Base-by-base conservation (phyloP, 2,329 filamentous ascomycete genomes). In the Penicillium sp. region DNA sequence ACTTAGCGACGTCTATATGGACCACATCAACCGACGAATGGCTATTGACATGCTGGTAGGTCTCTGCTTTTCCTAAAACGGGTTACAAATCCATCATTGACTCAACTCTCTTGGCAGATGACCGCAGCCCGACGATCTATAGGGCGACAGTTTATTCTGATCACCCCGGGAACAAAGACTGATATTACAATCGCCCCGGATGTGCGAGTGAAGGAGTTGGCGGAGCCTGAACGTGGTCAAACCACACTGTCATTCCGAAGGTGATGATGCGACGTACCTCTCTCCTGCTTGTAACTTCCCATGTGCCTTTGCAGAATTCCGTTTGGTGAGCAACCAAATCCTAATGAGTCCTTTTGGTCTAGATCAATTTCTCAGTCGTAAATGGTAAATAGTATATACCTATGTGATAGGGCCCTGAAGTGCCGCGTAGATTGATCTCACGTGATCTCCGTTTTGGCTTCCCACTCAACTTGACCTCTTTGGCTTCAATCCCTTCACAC, bases 111-210 rank as follows among this genome's bases (percentile, higher is more conserved):
- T 41, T 43, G 25, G 18, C 51, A 88, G 84, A 89, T 96, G 54
- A 78, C 81, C 43, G 87, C 88, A 13, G 93, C 93, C 25, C 80
- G 93, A 56, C 80, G 86, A 19, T 87, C 87, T 2, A 83, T 93
- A n/a, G 88, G 89, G 17, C 80, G 88, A 47, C 93, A 98, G 63
- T 98, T 94, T 59, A 90, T 98, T 50, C 79, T 98, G 39, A 98
- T 98, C 62, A 96, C 91, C 2, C 93, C 93, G 18, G 94, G 95
- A 54, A 84, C 84, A 32, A 88, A 94, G 69, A 68, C 61, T 8
- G 70, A 73, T 33, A 72, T 73, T 38, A 68, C 56, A 18, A 57
- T 65, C 30, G 63, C 67, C n/a, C 61, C 65, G 11, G 70, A 73
- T 54, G 68, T 73, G 6, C 56, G 60, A 31, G 66, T 70, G 9